phyloP scores from a whole-genome alignment of 1,139 yeast genomes.

The Blastobotrys raffinosifermentans region DNA sequence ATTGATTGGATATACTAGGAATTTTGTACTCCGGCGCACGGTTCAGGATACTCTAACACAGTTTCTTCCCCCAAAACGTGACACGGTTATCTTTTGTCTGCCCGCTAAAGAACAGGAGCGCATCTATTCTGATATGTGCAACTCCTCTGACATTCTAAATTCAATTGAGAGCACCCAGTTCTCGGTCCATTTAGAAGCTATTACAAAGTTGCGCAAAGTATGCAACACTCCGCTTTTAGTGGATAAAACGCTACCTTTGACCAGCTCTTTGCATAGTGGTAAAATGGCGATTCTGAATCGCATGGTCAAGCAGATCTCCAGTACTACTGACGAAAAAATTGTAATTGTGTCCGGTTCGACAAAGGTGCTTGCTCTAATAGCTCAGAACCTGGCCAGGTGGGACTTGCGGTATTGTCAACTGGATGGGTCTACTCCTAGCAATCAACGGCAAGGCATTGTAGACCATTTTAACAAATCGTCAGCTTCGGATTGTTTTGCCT shows the following conservation, averaged over 20 bases:
- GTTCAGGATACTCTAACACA: conserved; percentile 54
- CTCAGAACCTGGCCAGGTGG: conserved; percentile 46
- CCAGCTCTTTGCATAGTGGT: conserved; percentile 25
- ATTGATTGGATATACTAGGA: conserved; percentile 55
- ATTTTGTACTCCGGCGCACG: conserved; percentile 73
- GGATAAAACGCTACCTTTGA: conserved; percentile 12
- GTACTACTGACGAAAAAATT: conserved; percentile 55
- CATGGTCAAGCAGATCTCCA: conserved; percentile 27
- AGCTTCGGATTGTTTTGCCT: conserved; percentile 47
- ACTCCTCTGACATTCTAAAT: conserved; percentile 27
- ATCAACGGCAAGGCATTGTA: conserved; percentile 59
- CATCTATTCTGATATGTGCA: conserved; percentile 48
- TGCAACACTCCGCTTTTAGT: conserved; percentile 77
- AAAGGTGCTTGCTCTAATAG: conserved; percentile 74
- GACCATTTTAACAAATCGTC: conserved; percentile 56
- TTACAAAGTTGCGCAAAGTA: conserved; percentile 69
- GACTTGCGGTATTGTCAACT: conserved; percentile 54
- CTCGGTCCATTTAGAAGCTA: conserved; percentile 56
- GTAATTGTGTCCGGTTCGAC: conserved; percentile 89
- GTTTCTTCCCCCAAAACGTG: conserved; percentile 73
- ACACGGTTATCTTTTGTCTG: conserved; percentile 68
- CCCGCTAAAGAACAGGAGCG: conserved; percentile 61
- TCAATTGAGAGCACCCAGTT: conserved; percentile 1
- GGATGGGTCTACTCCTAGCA: conserved; percentile 79
- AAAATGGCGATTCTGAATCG: conserved; percentile 32